Conservation (phyloP, 2,329 filamentous ascomycete genomes). For the Nigrograna mackinnonii region DNA sequence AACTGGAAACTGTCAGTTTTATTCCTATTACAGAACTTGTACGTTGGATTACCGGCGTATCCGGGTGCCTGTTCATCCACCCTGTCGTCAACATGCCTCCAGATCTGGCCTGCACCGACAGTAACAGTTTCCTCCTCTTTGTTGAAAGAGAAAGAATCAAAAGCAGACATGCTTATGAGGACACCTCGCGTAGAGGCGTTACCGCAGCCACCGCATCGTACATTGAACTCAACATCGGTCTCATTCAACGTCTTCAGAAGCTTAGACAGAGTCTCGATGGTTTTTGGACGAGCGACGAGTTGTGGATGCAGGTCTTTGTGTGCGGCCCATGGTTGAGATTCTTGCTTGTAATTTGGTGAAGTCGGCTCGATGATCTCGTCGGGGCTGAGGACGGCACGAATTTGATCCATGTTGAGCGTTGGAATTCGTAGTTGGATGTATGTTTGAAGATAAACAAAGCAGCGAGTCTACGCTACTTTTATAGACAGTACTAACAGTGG, state of each 20-base stretch:
- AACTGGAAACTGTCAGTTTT: constrained; percentile 13
- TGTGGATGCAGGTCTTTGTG: constrained; percentile 36
- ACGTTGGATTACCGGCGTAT: constrained; percentile 25
- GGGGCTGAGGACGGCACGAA: constrained; percentile 10
- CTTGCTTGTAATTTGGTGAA: constrained; percentile 17
- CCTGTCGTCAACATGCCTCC: constrained; percentile 41
- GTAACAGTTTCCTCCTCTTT: constrained; percentile 28
- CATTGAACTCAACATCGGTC: constrained; percentile 39
- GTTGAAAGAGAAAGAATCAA: constrained; percentile 42
- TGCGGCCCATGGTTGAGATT: constrained; percentile 34
- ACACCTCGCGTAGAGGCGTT: constrained; percentile 42
- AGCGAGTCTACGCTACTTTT: no score
- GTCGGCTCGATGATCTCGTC: constrained; percentile 25
- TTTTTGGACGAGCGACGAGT: constrained; percentile 37
- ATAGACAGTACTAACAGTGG: no score
- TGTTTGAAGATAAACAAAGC: no score
- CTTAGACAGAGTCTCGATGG: constrained; percentile 29
- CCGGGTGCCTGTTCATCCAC: constrained; percentile 38
- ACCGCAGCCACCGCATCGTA: constrained; percentile 42
- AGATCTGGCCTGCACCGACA: constrained; percentile 42
- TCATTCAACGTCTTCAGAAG: constrained; percentile 36
- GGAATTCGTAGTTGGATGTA: no score
- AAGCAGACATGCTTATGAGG: constrained; percentile 41
- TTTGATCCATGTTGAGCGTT: constrained; percentile 11
- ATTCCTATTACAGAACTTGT: neutral